Percentiles rank a stretch among this genome's conserved stretches.
These are phyloP conservation scores for Neurospora discreta DNA, from an alignment of 495 filamentous ascomycete genomes.

Conservation along the genomic window DNA sequence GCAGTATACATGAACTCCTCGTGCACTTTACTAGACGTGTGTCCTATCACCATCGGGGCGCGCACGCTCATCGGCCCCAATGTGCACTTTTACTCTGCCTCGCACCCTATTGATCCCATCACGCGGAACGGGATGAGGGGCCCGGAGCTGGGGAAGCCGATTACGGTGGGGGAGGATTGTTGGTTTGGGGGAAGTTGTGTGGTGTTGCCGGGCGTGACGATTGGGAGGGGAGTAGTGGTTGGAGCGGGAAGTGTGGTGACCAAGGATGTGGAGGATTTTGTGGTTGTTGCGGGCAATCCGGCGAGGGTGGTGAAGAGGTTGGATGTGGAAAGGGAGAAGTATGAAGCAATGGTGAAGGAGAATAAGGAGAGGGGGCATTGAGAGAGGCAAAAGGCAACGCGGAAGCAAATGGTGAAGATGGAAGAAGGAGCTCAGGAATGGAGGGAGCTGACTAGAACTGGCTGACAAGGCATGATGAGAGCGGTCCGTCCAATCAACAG, in stretches of 20 bases:
- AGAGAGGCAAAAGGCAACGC: too few relatives aligned
- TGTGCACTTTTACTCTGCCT: constrained; percentile 59
- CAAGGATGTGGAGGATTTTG: constrained; percentile 59
- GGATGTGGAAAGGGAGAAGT: constrained; percentile 14
- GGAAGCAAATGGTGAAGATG: too few relatives aligned
- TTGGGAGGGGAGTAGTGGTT: constrained; percentile 61
- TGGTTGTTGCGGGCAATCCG: constrained; percentile 57
- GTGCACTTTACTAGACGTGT: constrained; percentile 67
- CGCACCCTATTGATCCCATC: constrained; percentile 65
- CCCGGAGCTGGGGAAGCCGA: constrained; percentile 63
- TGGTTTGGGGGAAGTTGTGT: constrained; percentile 73
- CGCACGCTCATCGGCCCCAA: constrained; percentile 74
- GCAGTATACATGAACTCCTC: constrained; percentile 71
- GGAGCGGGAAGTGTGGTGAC: constrained; percentile 88
- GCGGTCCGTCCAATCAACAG: too few relatives aligned
- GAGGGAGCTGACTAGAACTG: too few relatives aligned
- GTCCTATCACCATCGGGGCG: constrained; percentile 62
- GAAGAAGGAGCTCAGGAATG: too few relatives aligned
- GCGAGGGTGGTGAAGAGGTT: constrained; percentile 49
- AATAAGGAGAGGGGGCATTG: background rate
- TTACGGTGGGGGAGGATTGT: constrained; percentile 75
- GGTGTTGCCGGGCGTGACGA: constrained; percentile 66
- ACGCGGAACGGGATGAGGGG: constrained; percentile 63
- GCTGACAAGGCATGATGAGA: too few relatives aligned
- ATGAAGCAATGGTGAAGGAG: background rate